Conservation (phyloP, 1,284 basidiomycete species). For the Trichosporon coremiiforme region DNA sequence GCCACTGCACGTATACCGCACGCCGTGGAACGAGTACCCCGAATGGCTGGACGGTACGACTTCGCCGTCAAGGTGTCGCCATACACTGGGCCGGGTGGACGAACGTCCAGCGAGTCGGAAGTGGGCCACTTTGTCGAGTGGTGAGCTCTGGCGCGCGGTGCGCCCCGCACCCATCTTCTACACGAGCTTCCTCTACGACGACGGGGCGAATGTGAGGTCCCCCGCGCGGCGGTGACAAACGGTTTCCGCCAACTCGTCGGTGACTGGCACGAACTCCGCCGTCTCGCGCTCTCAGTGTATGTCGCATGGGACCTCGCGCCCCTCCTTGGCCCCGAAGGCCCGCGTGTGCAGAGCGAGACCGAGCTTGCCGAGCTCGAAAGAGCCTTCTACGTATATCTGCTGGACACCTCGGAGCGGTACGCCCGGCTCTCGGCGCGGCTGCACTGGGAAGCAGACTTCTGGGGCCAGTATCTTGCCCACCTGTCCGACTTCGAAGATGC, state of each 20-base stretch:
- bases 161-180: background rate
- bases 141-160: background rate
- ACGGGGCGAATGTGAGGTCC: background rate
- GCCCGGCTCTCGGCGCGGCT: background rate
- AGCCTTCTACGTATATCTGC: background rate
- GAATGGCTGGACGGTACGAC: background rate
- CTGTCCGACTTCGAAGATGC: background rate
- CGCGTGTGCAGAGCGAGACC: background rate
- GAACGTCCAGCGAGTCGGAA: background rate
- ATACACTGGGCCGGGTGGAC: background rate
- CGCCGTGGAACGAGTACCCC: background rate
- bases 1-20: background rate
- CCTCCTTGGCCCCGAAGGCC: background rate
- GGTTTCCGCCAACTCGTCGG: background rate
- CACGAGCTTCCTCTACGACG: background rate
- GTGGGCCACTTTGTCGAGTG: background rate
- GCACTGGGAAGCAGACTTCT: background rate
- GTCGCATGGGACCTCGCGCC: background rate
- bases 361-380: background rate
- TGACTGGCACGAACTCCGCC: background rate
- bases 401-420: background rate
- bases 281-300: background rate
- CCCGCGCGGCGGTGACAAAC: background rate
- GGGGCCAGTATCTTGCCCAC: background rate
- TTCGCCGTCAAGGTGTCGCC: background rate